Percentiles rank a stretch among this genome's conserved stretches.
phyloP scores from a whole-genome alignment of 345 rosid genomes.

The Capsella bursapastoris region DNA sequence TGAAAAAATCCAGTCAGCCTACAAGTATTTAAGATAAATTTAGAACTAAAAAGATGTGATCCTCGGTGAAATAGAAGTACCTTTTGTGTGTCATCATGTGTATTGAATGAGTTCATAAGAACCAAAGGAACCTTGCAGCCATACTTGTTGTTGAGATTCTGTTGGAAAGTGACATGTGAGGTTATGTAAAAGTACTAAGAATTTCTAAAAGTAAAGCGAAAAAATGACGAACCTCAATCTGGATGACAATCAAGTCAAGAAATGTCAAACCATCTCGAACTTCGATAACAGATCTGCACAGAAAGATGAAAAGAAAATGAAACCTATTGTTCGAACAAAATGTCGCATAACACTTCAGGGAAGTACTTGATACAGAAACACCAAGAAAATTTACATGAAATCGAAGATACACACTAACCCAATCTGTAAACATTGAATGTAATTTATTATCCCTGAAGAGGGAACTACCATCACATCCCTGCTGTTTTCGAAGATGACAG shows the following conservation, averaged over 20 bases:
- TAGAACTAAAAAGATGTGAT: slow-evolving; percentile 9
- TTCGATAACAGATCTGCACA: slow-evolving; percentile 87
- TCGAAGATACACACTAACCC: neutral
- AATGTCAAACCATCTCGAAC: slow-evolving; percentile 92
- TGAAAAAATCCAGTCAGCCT: slow-evolving; percentile 36
- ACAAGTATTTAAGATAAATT: slow-evolving; percentile 10
- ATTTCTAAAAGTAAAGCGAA: neutral
- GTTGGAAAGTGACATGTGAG: neutral
- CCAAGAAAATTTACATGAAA: slow-evolving; percentile 5
- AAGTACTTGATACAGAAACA: neutral
- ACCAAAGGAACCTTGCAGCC: slow-evolving; percentile 89
- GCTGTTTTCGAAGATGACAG: neutral
- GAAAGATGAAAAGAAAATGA: slow-evolving; percentile 7
- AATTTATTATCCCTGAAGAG: neutral
- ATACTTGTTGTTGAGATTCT: slow-evolving; percentile 83
- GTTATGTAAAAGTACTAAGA: neutral
- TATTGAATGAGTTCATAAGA: slow-evolving; percentile 97
- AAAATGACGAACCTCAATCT: slow-evolving; percentile 69
- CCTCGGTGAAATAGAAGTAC: slow-evolving; percentile 42
- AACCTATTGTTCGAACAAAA: neutral
- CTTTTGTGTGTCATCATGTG: slow-evolving; percentile 93
- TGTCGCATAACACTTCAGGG: neutral
- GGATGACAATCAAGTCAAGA: slow-evolving; percentile 92
- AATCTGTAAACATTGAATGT: neutral
- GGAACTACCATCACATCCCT: slow-evolving; percentile 4